phyloP scores from a whole-genome alignment of 108 stramenopile genomes.

The Skeletonema potamos region DNA sequence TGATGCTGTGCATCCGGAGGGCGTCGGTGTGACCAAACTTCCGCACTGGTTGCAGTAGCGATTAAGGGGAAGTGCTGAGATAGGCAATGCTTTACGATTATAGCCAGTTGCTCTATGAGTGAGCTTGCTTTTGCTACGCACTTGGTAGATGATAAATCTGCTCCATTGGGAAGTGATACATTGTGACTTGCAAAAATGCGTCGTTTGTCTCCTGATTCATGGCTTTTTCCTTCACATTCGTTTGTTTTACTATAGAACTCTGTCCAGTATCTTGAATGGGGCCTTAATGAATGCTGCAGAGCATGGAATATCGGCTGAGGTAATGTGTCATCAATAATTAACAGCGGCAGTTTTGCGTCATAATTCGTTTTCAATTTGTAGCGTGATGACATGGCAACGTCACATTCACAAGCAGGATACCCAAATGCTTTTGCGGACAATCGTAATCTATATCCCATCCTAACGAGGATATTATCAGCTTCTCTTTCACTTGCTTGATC shows the following conservation, averaged over 20 bases:
- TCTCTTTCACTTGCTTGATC: slow-evolving; percentile 1
- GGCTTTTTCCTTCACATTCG: background rate
- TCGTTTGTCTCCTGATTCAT: background rate
- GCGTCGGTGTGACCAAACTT: slow-evolving; percentile 48
- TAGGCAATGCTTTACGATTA: slow-evolving; percentile 26
- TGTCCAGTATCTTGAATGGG: slow-evolving; percentile 36
- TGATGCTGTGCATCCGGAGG: slow-evolving; percentile 42
- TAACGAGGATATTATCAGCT: slow-evolving; percentile 25
- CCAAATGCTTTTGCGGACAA: slow-evolving; percentile 36
- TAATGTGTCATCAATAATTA: slow-evolving; percentile 24
- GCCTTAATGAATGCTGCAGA: slow-evolving; percentile 20
- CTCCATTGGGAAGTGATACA: slow-evolving; percentile 8
- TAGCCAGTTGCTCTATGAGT: slow-evolving; percentile 46
- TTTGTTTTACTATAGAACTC: slow-evolving; percentile 24
- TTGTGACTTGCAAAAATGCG: slow-evolving; percentile 46
- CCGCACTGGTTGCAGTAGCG: slow-evolving; percentile 39
- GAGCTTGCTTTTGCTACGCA: background rate
- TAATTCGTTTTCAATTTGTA: background rate
- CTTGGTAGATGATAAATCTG: slow-evolving; percentile 1
- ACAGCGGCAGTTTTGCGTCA: slow-evolving; percentile 3
- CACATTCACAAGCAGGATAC: slow-evolving; percentile 26
- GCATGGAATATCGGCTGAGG: slow-evolving; percentile 32
- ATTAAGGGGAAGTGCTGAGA: slow-evolving; percentile 18
- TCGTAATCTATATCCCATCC: slow-evolving; percentile 30
- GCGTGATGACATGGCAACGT: background rate